Evolutionary conservation across 2,329 filamentous ascomycete species (phyloP), one percentile per base, ranked within the genome.

Genomic region (Pseudogymnoascus sp.): DNA sequence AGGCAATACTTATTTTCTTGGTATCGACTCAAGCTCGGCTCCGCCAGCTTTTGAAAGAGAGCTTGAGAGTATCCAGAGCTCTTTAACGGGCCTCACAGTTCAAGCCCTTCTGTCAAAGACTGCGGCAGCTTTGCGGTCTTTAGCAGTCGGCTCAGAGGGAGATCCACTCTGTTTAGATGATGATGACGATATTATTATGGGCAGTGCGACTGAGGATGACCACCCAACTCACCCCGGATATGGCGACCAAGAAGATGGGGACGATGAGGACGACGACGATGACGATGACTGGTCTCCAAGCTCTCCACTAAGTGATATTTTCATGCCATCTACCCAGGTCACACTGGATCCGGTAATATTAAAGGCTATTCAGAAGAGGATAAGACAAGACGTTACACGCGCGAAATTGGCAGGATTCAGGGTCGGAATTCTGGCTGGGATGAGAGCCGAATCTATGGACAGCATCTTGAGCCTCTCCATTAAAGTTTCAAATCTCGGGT

Each of bases 391-490:
- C 34, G 70, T 96, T 7, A 77, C 76, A 38, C 72, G 73, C 20
- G 84, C 81, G 2, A 87, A 85, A 67, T 67, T 75, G 1, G 82
- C 85, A 1, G 91, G 91, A 0, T 89, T 91, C 72, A 87, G 81
- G 64, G 77, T 93, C 28, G 89, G 87, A 2, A 76, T 86, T 32
- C 71, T 88, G 9, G 79, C 78, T 11, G 76, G 79, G 16, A 74
- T 84, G 16, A 70, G 69, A 28, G 65, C 70, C 3, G 59, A 66
- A 1, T 71, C 78, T 22, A 70, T 75, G 1, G 74, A 75, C 9
- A 79, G 75, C 62, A 76, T 81, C 2, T 72, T 94, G 16, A 85
- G 84, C 4, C 73, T 94, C 1, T 90, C 91, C 0, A 81, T 89
- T 30, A 84, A 84, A 3, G 81, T 89, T 30, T 76, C 80, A 3